These are phyloP conservation scores for Alternaria tenuissima DNA, from an alignment of 2,329 filamentous ascomycete genomes.

Conservation along the genomic window DNA sequence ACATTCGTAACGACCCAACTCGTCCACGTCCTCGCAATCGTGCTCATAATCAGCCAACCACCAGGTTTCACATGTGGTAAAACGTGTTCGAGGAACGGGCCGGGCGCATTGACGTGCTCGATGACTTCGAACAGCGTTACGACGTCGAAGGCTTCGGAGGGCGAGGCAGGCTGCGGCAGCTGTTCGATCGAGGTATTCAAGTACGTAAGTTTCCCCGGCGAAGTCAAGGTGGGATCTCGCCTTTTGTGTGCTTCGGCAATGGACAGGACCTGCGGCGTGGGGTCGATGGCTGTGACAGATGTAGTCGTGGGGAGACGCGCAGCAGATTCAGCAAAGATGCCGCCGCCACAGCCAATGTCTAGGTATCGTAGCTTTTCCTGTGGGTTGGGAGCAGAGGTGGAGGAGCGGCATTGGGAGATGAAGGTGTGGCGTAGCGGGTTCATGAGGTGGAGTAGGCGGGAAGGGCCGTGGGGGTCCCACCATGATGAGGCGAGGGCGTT, in stretches of 20 bases:
- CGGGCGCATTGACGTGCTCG: constrained; percentile 84
- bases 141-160: constrained; percentile 71
- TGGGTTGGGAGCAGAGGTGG: constrained; percentile 48
- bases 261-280: constrained; percentile 74
- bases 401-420: constrained; percentile 72
- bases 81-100: constrained; percentile 75
- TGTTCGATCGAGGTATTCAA: constrained; percentile 79
- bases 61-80: constrained; percentile 83
- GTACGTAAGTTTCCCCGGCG: constrained; percentile 70
- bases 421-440: constrained; percentile 96
- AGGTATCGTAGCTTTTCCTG: constrained; percentile 71
- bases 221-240: constrained; percentile 72
- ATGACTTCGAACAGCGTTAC: constrained; percentile 93
- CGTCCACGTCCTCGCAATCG: constrained; percentile 87
- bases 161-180: constrained; percentile 54
- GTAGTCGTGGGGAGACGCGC: constrained; percentile 71
- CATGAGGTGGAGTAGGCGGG: constrained; percentile 93
- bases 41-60: constrained; percentile 91
- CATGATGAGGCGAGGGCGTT: constrained; percentile 89
- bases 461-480: constrained; percentile 97
- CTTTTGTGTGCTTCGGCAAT: constrained; percentile 80
- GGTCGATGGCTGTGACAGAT: constrained; percentile 79
- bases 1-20: constrained; percentile 94
- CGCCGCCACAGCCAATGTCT: constrained; percentile 93
- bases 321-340: constrained; percentile 92